Evolutionary conservation across 2,329 filamentous ascomycete species (phyloP), one percentile per base, ranked within the genome.

Genomic region (Shiraia sp.): DNA sequence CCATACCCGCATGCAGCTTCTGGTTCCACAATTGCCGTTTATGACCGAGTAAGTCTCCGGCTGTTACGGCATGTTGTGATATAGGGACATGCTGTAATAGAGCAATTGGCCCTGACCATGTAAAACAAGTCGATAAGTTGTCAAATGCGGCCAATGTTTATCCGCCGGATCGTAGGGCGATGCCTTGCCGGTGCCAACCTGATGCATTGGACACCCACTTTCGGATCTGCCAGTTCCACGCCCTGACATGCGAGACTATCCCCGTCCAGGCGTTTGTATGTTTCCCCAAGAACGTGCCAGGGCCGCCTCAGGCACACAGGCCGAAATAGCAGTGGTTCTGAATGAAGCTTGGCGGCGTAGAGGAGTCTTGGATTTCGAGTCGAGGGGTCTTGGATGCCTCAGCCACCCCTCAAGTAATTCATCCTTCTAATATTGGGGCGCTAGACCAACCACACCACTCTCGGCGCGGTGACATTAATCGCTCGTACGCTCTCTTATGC

Each of bases 161-260:
- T 45, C 51, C 55, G 54, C 56, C 33, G 61, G 47, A 39, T 42
- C 28, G 32, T n/a, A 32, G 36, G 38, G 31, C 36, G 27, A 31
- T 23, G 37, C 34, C 44, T 43, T 53, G 50, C 59, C 53, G 55
- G 47, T 35, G 55, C 49, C 49, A 45, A 35, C 35, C 42, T 51
- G 49, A 43, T 47, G 38, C 48, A 32, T 36, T 34, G 28, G 33
- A 32, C 45, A 41, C 47, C 31, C 36, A 47, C 36, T 24, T 36
- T 27, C 50, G 45, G 53, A 62, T 60, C 51, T 61, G 55, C 51
- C 45, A 57, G 56, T 47, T 41, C 49, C 37, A 36, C 37, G 47
- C 53, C 45, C 31, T 37, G 41, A 35, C 30, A 40, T 14, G 28
- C 48, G n/a, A n/a, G n/a, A n/a, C 52, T 46, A 24, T 43, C 37